Base-by-base conservation (phyloP, 331 rosid species). In the Quercus tomentella region DNA sequence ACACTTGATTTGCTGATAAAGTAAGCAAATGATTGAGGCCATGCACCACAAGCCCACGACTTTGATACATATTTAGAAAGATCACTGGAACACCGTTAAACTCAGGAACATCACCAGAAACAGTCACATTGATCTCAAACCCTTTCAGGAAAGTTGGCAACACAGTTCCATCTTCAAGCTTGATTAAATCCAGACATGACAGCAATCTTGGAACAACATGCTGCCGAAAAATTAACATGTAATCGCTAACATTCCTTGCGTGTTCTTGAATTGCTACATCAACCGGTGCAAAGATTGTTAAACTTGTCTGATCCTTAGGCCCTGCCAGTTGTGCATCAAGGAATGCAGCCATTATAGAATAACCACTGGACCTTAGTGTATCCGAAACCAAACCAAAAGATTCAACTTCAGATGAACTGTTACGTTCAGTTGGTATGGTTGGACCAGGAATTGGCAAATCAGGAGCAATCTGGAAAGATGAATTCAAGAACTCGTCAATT, bases 1-100 rank as follows among this genome's bases (percentile, higher is more conserved):
- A 21, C 22, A 65, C 79, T 67, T 79, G 72, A 76, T 20, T 20
- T 22, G 30, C 35, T 25, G 35, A 7, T 4, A 33, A 7, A 74
- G 55, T 78, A 20, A 88, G 84, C 82, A 83, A 79, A 35, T 82
- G 71, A 72, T 68, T 76, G 65, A 88, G 26, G 26, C 89, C 82
- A 49, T 87, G 87, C 62, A 87, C 85, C 10, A 80, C 73, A 35
- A 87, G 21, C 51, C 72, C 41, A 26, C 78, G 71, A 20, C 77
- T 37, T n/a, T n/a, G 81, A 77, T 72, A 88, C 56, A 85, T 37
- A 57, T 85, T 82, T 12, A 54, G 83, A 7, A 56, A 54, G 30
- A 20, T 76, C 72, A 85, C 77, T 0, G 65, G 76, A 4, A 82
- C 76, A 2, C 78, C 87, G 20, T 85, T 88, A 15, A 88, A 82